phyloP scores from a whole-genome alignment of 2,329 filamentous ascomycete genomes.

The Colletotrichum liaoningense region DNA sequence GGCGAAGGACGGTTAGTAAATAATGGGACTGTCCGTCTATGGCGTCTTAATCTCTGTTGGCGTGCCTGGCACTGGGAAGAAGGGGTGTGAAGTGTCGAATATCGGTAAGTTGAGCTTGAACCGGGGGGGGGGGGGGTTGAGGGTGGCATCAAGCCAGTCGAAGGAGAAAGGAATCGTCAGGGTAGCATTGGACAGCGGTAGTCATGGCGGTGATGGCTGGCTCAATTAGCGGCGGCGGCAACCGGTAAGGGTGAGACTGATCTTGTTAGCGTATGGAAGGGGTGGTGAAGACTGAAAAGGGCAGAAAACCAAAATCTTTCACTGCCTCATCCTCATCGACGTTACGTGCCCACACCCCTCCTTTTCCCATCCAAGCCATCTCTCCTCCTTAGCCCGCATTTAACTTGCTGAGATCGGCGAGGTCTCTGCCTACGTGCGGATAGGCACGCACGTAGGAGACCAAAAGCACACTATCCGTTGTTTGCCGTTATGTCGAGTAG shows the following conservation, averaged over 20 bases:
- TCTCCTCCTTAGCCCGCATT: background rate
- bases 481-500: slow-evolving; percentile 1
- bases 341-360: slow-evolving; percentile 7
- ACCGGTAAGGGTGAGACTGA: slow-evolving; percentile 22
- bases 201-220: slow-evolving; percentile 8
- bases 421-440: background rate
- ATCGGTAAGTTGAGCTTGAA: too few species aligned
- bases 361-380: background rate
- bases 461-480: background rate
- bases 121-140: background rate
- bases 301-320: slow-evolving; percentile 3
- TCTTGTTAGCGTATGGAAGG: background rate
- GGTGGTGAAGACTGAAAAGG: background rate
- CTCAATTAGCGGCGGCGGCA: slow-evolving; percentile 26
- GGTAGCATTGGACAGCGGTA: slow-evolving; percentile 5
- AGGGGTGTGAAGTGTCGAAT: background rate
- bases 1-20: slow-evolving; percentile 4
- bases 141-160: background rate
- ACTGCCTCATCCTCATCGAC: slow-evolving; percentile 32
- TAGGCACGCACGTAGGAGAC: background rate
- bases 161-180: background rate
- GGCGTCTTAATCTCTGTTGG: background rate
- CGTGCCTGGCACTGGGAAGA: background rate
- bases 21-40: background rate
- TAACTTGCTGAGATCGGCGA: slow-evolving; percentile 8